Percentiles rank a stretch among this genome's conserved stretches.
phyloP scores from a whole-genome alignment of 345 rosid genomes.

The Rhizophora apiculata region DNA sequence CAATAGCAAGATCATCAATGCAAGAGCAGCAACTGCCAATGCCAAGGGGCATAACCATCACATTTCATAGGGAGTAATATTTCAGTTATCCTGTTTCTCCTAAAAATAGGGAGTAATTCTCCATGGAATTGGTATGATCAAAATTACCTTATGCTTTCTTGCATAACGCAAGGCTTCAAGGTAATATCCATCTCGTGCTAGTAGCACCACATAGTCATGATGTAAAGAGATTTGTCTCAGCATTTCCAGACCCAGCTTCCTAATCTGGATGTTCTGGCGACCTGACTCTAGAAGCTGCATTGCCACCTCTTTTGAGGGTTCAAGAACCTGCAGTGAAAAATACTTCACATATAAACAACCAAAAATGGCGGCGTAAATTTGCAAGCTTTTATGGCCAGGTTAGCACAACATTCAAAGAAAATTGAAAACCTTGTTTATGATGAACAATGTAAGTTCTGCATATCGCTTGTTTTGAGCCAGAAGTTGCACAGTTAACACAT shows the following conservation, averaged over 20 bases:
- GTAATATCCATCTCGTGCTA: slow-evolving; percentile 87
- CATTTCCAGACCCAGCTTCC: slow-evolving; percentile 94
- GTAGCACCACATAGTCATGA: slow-evolving; percentile 67
- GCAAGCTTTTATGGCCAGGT: neutral
- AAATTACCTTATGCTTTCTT: slow-evolving; percentile 78
- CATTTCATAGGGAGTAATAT: neutral
- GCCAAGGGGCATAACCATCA: neutral
- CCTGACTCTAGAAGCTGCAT: slow-evolving; percentile 83
- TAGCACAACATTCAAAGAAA: slow-evolving; percentile 3
- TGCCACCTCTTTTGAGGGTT: slow-evolving; percentile 96
- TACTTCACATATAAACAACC: slow-evolving; percentile 6
- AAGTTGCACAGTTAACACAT: slow-evolving; percentile 70
- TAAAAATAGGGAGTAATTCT: neutral
- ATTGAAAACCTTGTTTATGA: slow-evolving; percentile 70
- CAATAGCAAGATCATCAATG: neutral
- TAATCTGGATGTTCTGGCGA: slow-evolving; percentile 53
- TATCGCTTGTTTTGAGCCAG: slow-evolving; percentile 61
- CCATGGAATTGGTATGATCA: neutral
- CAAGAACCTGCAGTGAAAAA: slow-evolving; percentile 61
- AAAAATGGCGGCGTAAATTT: slow-evolving; percentile 3
- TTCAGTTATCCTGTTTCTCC: neutral
- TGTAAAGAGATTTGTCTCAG: slow-evolving; percentile 84
- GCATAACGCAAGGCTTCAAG: slow-evolving; percentile 86
- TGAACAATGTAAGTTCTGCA: slow-evolving; percentile 69
- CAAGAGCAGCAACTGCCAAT: neutral